These are phyloP conservation scores for Zelopaecilomyces penicillatus DNA, from an alignment of 2,329 filamentous ascomycete genomes.

Conservation along the genomic window DNA sequence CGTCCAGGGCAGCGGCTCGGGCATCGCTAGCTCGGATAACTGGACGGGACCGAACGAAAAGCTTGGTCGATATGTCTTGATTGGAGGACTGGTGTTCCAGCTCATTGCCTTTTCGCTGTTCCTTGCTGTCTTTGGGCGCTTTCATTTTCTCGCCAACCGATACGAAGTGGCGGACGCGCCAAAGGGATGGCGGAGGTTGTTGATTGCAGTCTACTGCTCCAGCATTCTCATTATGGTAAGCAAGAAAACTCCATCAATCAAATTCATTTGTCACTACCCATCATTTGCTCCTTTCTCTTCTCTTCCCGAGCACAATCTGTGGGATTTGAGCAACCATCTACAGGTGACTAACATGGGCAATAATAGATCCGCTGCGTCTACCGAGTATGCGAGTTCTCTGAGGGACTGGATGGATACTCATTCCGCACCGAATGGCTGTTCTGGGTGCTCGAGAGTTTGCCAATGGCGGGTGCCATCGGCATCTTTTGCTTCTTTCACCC, in stretches of 20 bases:
- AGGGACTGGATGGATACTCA: slow-evolving; percentile 41
- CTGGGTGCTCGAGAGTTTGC: slow-evolving; percentile 42
- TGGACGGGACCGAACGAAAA: slow-evolving; percentile 33
- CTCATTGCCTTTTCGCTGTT: slow-evolving; percentile 32
- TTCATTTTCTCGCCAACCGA: slow-evolving; percentile 24
- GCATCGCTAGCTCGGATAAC: slow-evolving; percentile 32
- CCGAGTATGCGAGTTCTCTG: slow-evolving; percentile 43
- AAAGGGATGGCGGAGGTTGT: slow-evolving; percentile 28
- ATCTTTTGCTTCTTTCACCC: slow-evolving; percentile 44
- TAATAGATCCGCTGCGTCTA: slow-evolving; percentile 41
- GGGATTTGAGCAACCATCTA: too few relatives aligned
- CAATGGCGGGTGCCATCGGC: slow-evolving; percentile 38
- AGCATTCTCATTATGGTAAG: slow-evolving; percentile 37
- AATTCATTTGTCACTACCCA: too few relatives aligned
- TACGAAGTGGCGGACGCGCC: slow-evolving; percentile 19
- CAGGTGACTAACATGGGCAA: not conserved
- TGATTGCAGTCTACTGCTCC: slow-evolving; percentile 35
- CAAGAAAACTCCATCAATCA: not conserved
- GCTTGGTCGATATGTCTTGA: slow-evolving; percentile 32
- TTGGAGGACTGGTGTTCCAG: slow-evolving; percentile 34
- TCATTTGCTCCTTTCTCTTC: too few relatives aligned
- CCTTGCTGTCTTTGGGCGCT: slow-evolving; percentile 29
- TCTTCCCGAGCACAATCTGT: too few relatives aligned
- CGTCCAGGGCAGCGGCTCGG: slow-evolving; percentile 36
- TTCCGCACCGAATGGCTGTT: slow-evolving; percentile 45